Percentiles rank a stretch among this genome's conserved stretches.
These are phyloP conservation scores for Diplodia corticola DNA, from an alignment of 2,329 filamentous ascomycete species.

Conservation along the genomic window DNA sequence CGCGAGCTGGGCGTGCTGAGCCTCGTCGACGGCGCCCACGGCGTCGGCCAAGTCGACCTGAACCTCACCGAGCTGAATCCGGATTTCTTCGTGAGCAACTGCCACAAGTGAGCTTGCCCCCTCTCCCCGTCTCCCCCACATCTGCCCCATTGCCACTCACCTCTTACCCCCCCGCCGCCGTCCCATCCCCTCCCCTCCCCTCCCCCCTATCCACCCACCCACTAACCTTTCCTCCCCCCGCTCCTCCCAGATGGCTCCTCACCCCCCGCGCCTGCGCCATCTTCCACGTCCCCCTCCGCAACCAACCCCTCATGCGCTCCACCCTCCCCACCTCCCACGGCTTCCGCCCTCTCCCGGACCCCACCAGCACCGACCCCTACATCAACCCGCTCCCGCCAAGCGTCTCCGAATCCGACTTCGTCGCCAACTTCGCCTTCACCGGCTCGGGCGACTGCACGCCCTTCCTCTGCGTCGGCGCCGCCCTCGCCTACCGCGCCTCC, in stretches of 20 bases:
- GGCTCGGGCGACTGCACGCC: conserved; percentile 74
- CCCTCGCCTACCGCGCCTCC: conserved; percentile 68
- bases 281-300: conserved; percentile 73
- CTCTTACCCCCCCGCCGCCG: neutral
- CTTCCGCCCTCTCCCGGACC: conserved; percentile 56
- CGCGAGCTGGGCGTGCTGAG: conserved; percentile 67
- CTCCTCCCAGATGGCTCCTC: conserved; percentile 68
- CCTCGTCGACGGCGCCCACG: conserved; percentile 82
- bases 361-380: conserved; percentile 22
- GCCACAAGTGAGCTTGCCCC: conserved; percentile 62
- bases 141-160: too few relatives aligned
- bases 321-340: conserved; percentile 81
- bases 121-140: neutral
- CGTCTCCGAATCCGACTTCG: conserved; percentile 63
- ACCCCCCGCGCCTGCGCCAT: conserved; percentile 77
- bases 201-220: neutral
- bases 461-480: conserved; percentile 70
- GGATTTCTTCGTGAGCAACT: conserved; percentile 86
- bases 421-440: conserved; percentile 72
- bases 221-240: conserved; percentile 10
- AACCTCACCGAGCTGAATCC: conserved; percentile 67
- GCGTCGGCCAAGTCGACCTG: conserved; percentile 74
- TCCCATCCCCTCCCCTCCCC: neutral
- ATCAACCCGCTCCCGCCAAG: conserved; percentile 45
- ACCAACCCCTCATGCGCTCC: conserved; percentile 73